Conservation (phyloP, 2,329 filamentous ascomycete species). For the Sporothrix mexicana region DNA sequence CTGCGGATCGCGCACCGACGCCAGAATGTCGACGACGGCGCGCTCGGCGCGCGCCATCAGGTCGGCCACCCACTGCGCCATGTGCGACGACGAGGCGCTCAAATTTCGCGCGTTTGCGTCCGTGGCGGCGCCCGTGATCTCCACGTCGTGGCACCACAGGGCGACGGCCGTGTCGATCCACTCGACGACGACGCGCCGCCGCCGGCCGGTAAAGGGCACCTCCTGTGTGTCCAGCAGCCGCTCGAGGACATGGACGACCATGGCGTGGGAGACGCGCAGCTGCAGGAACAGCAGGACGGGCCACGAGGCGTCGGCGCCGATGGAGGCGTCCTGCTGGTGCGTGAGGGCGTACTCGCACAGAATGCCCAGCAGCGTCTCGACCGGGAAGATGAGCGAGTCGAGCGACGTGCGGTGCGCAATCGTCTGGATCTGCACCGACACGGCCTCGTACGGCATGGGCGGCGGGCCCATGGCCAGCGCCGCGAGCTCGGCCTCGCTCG, state of each 20-base stretch:
- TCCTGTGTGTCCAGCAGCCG: constrained; percentile 64
- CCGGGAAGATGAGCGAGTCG: constrained; percentile 70
- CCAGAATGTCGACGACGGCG: constrained; percentile 47
- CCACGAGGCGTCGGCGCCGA: constrained; percentile 63
- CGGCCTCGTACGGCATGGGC: constrained; percentile 70
- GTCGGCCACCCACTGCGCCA: constrained; percentile 55
- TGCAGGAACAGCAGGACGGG: constrained; percentile 62
- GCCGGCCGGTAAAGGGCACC: constrained; percentile 61
- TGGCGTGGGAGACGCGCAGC: constrained; percentile 62
- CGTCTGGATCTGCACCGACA: constrained; percentile 67
- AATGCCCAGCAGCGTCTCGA: constrained; percentile 64
- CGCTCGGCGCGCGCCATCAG: constrained; percentile 58
- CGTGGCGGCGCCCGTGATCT: constrained; percentile 49
- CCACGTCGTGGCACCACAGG: constrained; percentile 57
- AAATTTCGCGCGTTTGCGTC: constrained; percentile 42
- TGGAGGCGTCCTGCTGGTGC: constrained; percentile 62
- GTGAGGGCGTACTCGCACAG: constrained; percentile 67
- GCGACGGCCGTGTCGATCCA: constrained; percentile 59
- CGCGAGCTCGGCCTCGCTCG: constrained; percentile 33
- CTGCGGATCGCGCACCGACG: constrained; percentile 44
- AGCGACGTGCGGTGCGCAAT: constrained; percentile 69
- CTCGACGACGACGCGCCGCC: constrained; percentile 59
- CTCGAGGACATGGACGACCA: constrained; percentile 62
- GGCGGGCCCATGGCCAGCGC: constrained; percentile 44
- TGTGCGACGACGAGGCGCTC: constrained; percentile 39